Evolutionary conservation across 208 protist genomes (phyloP), one percentile per base, ranked within the genome.

Genomic region (Kentomonas sorsogonicus): DNA sequence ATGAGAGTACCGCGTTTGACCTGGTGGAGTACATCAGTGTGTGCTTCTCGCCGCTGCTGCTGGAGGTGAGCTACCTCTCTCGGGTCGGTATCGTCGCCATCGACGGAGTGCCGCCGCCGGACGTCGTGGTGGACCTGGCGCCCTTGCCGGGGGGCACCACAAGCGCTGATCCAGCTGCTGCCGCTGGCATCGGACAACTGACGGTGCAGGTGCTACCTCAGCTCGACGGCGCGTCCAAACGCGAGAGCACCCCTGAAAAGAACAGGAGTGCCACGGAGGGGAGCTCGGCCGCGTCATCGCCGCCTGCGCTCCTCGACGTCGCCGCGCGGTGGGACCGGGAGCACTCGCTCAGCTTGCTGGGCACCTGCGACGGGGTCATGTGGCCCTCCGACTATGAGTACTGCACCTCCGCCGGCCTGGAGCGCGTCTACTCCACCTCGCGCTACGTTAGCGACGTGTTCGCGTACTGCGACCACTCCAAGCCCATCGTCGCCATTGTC

Each of bases 371-470:
- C 3, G 86, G 83, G 0, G 69, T 95, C 53, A 61, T 95, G 53
- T 93, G 86, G 77, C 89, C 89, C 5, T 70, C 86, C 11, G 64
- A 74, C 38, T 89, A 78, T 40, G 74, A 93, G 31, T 89, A 84
- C 57, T 64, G 74, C 47, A 69, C 91, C 55, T 72, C 86, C 3
- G 69, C 73, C 0, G 71, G 83, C 50, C 59, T 95, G 58, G 89
- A 93, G 56, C 74, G 80, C 53, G 64, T 77, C 15, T 90, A 79
- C 69, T 33, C 69, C 22, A 73, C 75, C 38, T 95, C 86, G 10
- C 85, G 86, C 38, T 93, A 86, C 60, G 77, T 93, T 31, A 87
- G 80, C 48, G 82, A 90, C 55, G 71, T 93, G n/a, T 95, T 95
- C 60, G 66, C 93, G 22, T 74, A 85, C 58, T 91, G 83, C 53